Conservation (phyloP, 2,329 filamentous ascomycete genomes). For the Intubia oerlemansii region DNA sequence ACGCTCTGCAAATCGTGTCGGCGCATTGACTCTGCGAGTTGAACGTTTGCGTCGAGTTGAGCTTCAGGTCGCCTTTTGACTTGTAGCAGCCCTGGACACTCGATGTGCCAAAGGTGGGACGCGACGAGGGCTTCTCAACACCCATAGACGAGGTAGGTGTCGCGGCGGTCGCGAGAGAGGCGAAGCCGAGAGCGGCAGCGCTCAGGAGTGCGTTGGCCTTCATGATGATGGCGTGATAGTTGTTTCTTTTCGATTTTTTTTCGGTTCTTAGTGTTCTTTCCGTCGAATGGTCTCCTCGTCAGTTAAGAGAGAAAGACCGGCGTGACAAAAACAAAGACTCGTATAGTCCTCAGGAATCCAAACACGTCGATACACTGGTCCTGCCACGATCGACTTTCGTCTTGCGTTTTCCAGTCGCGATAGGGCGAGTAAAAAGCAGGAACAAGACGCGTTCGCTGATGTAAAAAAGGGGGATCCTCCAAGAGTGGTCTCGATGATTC, state of each 20-base stretch:
- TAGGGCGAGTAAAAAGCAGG: too few relatives aligned
- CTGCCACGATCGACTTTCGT: conserved; percentile 4
- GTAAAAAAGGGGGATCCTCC: too few relatives aligned
- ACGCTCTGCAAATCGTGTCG: conserved; percentile 15
- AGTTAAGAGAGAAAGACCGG: too few relatives aligned
- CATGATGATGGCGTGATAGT: conserved; percentile 3
- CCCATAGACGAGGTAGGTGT: conserved; percentile 6
- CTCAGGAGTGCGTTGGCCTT: conserved; percentile 6
- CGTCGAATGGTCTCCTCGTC: too few relatives aligned
- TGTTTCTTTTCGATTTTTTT: not conserved
- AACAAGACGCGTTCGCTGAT: too few relatives aligned
- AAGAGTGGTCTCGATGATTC: too few relatives aligned
- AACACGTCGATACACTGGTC: conserved; percentile 5
- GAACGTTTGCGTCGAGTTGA: conserved; percentile 10
- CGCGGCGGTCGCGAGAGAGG: conserved; percentile 3
- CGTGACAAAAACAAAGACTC: too few relatives aligned
- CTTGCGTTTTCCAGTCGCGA: too few relatives aligned
- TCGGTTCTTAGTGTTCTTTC: not conserved
- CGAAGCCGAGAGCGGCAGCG: conserved; percentile 4
- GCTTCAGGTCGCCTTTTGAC: conserved; percentile 18
- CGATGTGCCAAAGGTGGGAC: conserved; percentile 16
- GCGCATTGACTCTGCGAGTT: conserved; percentile 23
- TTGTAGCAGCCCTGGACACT: conserved; percentile 31
- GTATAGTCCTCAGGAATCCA: too few relatives aligned
- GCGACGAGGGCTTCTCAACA: conserved; percentile 17